Base-by-base conservation (phyloP, 192 early-diverging fungal species). In the Gorgonomyces haynaldii region DNA sequence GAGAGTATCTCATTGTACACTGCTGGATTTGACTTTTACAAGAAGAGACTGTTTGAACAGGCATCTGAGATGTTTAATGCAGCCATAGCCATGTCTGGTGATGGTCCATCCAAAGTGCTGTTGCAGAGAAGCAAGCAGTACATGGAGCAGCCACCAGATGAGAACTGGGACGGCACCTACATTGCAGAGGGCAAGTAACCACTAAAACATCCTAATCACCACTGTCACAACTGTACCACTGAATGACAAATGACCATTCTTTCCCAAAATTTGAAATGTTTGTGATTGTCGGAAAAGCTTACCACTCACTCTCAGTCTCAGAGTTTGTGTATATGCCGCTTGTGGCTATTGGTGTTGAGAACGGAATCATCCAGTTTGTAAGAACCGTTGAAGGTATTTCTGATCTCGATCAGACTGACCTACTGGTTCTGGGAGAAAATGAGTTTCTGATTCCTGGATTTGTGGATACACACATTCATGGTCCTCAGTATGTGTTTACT, bases 381-480 rank as follows among this genome's bases (percentile, higher is more conserved):
- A 5, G 12, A 7, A 8, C 46, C 8, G 21, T 83, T 4, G 68
- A 57, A 53, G 7, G 39, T 45, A 20, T 38, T 5, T 30, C 10
- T 12, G 4, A 48, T 13, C 0, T 17, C 43, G 12, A 29, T 28
- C 3, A 35, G 16, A 30, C 45, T 0, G 12, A 43, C 23, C 2
- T 29, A 3, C 42, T 38, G 31, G 34, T 31, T 2, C 41, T 60
- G 13, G 30, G 34, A 28, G 34, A 37, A 20, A 40, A 56, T 39
- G 83, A 90, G 58, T 86, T 92, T 56, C 62, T 94, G 45, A 68
- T 90, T 49, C 93, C 90, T 25, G 93, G 93, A 13, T 76, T 94
- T 27, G 67, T 97, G 27, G 93, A 97, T 45, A 92, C 89, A 12
- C 94, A 97, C 62, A 82, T 83, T 38, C 94, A 97, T 58, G 89